Conservation (phyloP, 345 rosid genomes). For the Crucihimalaya himalaica region DNA sequence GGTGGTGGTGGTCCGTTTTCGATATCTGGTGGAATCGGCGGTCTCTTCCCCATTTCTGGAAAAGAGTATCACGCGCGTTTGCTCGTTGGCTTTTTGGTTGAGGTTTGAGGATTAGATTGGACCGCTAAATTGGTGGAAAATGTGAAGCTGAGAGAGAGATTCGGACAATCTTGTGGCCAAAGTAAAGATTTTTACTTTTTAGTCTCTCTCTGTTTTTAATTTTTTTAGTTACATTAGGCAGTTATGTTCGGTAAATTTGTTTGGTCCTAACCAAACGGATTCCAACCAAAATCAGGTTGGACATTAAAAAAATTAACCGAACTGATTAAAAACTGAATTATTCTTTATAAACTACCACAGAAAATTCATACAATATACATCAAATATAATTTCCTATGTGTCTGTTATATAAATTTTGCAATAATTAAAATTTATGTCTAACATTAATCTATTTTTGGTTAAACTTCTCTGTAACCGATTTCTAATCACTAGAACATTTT, state of each 20-base stretch:
- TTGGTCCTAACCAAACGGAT: conserved; percentile 21
- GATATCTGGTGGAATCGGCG: conserved; percentile 38
- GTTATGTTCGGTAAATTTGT: conserved; percentile 36
- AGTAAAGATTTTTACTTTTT: conserved; percentile 2
- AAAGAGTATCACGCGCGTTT: conserved; percentile 29
- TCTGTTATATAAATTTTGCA: background rate
- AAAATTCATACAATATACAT: background rate
- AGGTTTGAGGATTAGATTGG: conserved; percentile 18
- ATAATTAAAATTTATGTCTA: background rate
- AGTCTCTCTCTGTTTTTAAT: background rate
- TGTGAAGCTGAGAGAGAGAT: conserved; percentile 38
- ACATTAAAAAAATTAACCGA: background rate
- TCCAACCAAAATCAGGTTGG: conserved; percentile 23
- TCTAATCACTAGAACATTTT: background rate
- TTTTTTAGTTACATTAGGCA: conserved; percentile 4
- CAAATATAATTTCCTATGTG: background rate
- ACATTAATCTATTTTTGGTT: background rate
- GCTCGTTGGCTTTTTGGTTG: conserved; percentile 20
- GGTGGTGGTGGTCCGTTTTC: conserved; percentile 40
- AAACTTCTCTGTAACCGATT: background rate
- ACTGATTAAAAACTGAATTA: background rate
- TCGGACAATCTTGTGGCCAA: conserved; percentile 40
- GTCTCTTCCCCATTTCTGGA: conserved; percentile 45
- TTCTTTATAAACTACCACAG: background rate
- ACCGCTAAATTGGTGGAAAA: conserved; percentile 7